phyloP scores from a whole-genome alignment of 345 rosid species.

The Citrus unshiu region DNA sequence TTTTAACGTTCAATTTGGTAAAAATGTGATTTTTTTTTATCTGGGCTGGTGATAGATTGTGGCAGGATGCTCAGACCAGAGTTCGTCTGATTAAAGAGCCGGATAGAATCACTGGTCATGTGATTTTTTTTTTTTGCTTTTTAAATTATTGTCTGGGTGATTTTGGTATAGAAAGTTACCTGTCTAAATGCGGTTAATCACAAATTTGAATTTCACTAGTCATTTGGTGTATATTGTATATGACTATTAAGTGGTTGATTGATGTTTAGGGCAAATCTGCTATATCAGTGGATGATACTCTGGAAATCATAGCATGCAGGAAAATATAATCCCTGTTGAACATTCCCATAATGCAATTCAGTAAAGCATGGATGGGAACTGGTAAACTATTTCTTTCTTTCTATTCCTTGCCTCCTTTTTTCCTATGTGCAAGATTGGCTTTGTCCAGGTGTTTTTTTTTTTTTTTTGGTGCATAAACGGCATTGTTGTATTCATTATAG shows the following conservation, averaged over 20 bases:
- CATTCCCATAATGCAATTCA: slow-evolving; percentile 35
- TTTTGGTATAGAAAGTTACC: background rate
- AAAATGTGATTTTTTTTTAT: background rate
- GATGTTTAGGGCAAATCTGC: slow-evolving; percentile 69
- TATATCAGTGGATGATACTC: slow-evolving; percentile 81
- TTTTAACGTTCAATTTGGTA: background rate
- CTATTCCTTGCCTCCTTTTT: background rate
- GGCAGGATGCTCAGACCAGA: slow-evolving; percentile 91
- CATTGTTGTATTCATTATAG: background rate
- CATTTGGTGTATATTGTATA: background rate
- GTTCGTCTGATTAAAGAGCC: slow-evolving; percentile 68
- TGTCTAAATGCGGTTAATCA: background rate
- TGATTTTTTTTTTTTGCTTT: slow-evolving; percentile 11
- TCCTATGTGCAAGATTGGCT: background rate
- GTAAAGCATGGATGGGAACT: slow-evolving; percentile 92
- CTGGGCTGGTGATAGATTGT: slow-evolving; percentile 38
- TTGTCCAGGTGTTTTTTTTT: too few species aligned
- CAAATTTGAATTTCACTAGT: background rate
- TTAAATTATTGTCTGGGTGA: background rate
- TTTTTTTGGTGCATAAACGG: too few species aligned
- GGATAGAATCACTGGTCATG: slow-evolving; percentile 71
- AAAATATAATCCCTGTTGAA: slow-evolving; percentile 11
- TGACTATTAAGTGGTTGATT: background rate
- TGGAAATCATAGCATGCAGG: slow-evolving; percentile 92
- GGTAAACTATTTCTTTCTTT: slow-evolving; percentile 34